Evolutionary conservation across 345 rosid species (phyloP).

Genomic region (Populus deltoides): DNA sequence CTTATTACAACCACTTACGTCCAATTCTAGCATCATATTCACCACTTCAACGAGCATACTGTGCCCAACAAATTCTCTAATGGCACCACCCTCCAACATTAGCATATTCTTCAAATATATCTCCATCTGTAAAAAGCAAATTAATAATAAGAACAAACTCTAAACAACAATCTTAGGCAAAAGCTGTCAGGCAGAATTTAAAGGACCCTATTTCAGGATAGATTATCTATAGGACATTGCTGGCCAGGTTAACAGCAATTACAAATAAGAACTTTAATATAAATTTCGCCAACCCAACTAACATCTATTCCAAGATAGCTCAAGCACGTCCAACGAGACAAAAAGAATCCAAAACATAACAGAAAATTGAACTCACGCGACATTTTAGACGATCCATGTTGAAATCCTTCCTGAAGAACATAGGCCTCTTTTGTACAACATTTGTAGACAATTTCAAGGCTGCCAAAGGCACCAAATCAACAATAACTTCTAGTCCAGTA

Average conservation of each 20-base stretch:
- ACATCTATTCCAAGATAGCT: background rate
- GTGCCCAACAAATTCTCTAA: conserved; percentile 69
- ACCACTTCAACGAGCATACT: conserved; percentile 65
- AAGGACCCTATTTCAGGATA: background rate
- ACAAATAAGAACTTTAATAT: background rate
- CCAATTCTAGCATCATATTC: conserved; percentile 78
- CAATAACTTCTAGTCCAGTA: conserved; percentile 52
- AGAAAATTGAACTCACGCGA: conserved; percentile 38
- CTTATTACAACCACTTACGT: conserved; percentile 54
- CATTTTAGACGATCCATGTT: conserved; percentile 9
- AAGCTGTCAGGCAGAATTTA: background rate
- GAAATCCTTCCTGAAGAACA: conserved; percentile 36
- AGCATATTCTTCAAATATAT: conserved; percentile 76
- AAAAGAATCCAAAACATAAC: background rate
- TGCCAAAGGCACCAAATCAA: conserved; percentile 68
- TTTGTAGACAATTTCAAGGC: conserved; percentile 53
- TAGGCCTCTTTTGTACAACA: conserved; percentile 59
- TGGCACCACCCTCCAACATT: conserved; percentile 63
- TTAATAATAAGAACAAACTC: background rate
- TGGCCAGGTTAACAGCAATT: background rate
- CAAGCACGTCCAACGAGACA: background rate
- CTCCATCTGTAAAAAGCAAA: conserved; percentile 7
- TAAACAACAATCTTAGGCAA: background rate
- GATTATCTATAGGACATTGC: background rate
- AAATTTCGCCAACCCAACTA: background rate